Evolutionary conservation across 495 filamentous ascomycete genomes (phyloP).

Genomic region (Lasiosphaeria miniovina): DNA sequence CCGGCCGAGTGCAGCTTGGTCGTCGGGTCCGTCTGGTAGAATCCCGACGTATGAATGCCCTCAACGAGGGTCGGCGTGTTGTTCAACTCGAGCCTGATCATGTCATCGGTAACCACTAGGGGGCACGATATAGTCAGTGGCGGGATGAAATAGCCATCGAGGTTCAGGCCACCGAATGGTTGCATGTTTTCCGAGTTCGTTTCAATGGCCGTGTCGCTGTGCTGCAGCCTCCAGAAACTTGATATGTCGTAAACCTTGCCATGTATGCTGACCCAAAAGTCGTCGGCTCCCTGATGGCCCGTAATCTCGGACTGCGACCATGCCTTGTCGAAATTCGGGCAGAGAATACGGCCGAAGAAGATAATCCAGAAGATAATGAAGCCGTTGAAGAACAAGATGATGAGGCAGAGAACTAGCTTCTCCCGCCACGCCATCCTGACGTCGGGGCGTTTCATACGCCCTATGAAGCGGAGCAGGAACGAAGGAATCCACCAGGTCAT

Average conservation of each 20-base stretch:
- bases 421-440: conserved; percentile 97
- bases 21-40: conserved; percentile 46
- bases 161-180: conserved; percentile 69
- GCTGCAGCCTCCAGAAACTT: conserved; percentile 78
- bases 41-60: conserved; percentile 63
- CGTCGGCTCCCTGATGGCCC: conserved; percentile 64
- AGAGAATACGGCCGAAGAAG: conserved; percentile 76
- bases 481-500: conserved; percentile 96
- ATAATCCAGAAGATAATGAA: conserved; percentile 91
- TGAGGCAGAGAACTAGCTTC: conserved; percentile 75
- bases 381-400: conserved; percentile 83
- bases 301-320: conserved; percentile 74
- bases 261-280: conserved; percentile 86
- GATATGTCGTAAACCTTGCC: conserved; percentile 90
- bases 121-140: conserved; percentile 74
- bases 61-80: conserved; percentile 50
- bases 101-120: conserved; percentile 56
- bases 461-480: conserved; percentile 70
- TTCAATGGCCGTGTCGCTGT: conserved; percentile 65
- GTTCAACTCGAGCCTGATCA: conserved; percentile 57
- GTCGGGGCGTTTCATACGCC: conserved; percentile 96
- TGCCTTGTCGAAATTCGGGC: conserved; percentile 87
- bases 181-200: conserved; percentile 67
- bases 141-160: conserved; percentile 80
- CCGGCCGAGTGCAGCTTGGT: conserved; percentile 57